Evolutionary conservation across 768 basidiomycete species (phyloP).

Genomic region (Mrakia gelida): DNA sequence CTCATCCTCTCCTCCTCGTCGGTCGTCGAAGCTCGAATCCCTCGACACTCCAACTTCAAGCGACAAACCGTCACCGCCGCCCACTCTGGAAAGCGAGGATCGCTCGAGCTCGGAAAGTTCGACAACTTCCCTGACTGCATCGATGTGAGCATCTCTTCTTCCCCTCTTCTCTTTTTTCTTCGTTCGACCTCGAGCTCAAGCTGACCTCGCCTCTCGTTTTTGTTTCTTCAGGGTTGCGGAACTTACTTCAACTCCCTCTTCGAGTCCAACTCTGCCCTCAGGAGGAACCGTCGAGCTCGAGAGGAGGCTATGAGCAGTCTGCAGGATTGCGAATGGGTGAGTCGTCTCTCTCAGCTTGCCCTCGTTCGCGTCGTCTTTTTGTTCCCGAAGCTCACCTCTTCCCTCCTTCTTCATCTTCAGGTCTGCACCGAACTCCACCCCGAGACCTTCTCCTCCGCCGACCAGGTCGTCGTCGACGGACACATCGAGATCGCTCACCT

Average conservation of each 20-base stretch:
- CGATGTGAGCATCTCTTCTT: not conserved
- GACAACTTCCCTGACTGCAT: not conserved
- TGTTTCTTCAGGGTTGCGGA: constrained; percentile 1
- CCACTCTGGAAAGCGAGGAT: not conserved
- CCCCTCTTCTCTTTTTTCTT: not conserved
- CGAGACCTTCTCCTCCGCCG: not conserved
- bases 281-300: not conserved
- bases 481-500: not conserved
- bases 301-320: not conserved
- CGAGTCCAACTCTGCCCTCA: constrained; percentile 1
- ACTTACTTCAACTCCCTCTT: constrained; percentile 19
- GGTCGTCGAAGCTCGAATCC: constrained; percentile 6
- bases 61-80: constrained; percentile 10
- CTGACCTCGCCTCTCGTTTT: not conserved
- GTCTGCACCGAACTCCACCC: constrained; percentile 2
- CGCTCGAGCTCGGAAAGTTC: constrained; percentile 1
- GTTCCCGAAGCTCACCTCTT: not conserved
- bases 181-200: not conserved
- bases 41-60: constrained; percentile 2
- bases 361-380: too few species aligned
- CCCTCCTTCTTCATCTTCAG: not conserved
- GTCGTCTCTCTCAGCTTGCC: not conserved
- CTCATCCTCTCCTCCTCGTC: not conserved
- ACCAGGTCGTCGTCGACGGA: not conserved
- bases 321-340: constrained; percentile 14